Conservation (phyloP, 148 eudicot genomes). For the Fagopyrum homotropicum region DNA sequence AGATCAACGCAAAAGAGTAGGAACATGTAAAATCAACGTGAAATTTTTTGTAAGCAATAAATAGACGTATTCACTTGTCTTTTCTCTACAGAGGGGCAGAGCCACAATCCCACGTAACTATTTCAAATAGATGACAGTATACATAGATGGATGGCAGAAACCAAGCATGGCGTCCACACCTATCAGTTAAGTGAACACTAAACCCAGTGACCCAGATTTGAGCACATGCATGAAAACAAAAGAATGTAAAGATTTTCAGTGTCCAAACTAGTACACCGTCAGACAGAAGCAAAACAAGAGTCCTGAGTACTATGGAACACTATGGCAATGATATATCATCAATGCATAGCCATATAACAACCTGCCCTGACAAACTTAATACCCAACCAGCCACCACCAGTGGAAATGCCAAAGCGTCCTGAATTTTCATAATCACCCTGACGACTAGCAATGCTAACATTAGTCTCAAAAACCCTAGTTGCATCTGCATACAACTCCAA, state of each 20-base stretch:
- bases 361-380: background rate
- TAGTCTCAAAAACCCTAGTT: background rate
- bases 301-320: no score
- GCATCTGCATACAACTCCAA: background rate
- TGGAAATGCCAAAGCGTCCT: background rate
- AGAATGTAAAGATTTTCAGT: background rate
- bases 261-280: background rate
- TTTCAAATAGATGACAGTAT: background rate
- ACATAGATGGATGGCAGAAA: background rate
- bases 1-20: background rate
- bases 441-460: conserved; percentile 2
- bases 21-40: background rate
- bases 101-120: background rate
- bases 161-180: background rate
- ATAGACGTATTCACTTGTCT: background rate
- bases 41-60: background rate
- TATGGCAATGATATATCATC: no score
- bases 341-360: background rate
- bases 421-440: background rate
- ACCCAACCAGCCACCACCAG: background rate
- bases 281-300: background rate
- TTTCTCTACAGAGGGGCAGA: conserved; percentile 1
- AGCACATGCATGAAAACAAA: background rate
- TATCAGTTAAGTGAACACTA: background rate
- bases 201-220: background rate